These are phyloP conservation scores for Ascobolus immersus DNA, from an alignment of 495 filamentous ascomycete genomes.

Conservation along the genomic window DNA sequence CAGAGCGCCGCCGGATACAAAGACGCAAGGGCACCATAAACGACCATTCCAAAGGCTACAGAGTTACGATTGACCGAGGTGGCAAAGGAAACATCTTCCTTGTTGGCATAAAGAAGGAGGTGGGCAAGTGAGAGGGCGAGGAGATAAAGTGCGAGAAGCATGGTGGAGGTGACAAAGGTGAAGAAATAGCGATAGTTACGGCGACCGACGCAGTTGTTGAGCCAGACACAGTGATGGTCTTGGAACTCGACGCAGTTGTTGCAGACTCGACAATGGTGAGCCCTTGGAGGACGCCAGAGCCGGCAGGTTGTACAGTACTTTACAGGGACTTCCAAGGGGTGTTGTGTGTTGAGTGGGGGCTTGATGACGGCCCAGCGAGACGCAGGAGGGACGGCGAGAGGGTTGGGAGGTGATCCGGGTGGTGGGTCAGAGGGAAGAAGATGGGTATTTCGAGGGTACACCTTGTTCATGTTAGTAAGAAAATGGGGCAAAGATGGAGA, in stretches of 20 bases:
- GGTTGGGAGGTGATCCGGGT: slow-evolving; percentile 52
- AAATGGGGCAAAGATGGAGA: slow-evolving; percentile 1
- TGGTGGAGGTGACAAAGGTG: slow-evolving; percentile 50
- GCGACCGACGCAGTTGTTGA: slow-evolving; percentile 93
- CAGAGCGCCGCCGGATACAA: slow-evolving; percentile 65
- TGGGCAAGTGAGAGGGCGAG: slow-evolving; percentile 54
- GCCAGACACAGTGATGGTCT: slow-evolving; percentile 96
- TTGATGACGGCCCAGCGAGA: slow-evolving; percentile 82
- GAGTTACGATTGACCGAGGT: slow-evolving; percentile 29
- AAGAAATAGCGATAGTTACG: slow-evolving; percentile 98
- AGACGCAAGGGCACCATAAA: slow-evolving; percentile 48
- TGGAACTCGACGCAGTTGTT: slow-evolving; percentile 95
- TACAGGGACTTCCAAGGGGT: slow-evolving; percentile 69
- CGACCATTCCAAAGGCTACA: slow-evolving; percentile 69
- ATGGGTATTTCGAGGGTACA: slow-evolving; percentile 22
- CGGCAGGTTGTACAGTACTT: slow-evolving; percentile 95
- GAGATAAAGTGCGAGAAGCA: slow-evolving; percentile 51
- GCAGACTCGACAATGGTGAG: slow-evolving; percentile 87
- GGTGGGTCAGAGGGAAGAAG: slow-evolving; percentile 30
- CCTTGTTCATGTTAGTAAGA: slow-evolving; percentile 11
- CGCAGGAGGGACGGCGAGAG: slow-evolving; percentile 52
- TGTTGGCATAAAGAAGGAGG: slow-evolving; percentile 41
- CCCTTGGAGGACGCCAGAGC: slow-evolving; percentile 85
- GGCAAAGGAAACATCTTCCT: slow-evolving; percentile 35
- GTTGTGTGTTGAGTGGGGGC: slow-evolving; percentile 31